Conservation (phyloP, 345 rosid species). For the Citrus reticulata region DNA sequence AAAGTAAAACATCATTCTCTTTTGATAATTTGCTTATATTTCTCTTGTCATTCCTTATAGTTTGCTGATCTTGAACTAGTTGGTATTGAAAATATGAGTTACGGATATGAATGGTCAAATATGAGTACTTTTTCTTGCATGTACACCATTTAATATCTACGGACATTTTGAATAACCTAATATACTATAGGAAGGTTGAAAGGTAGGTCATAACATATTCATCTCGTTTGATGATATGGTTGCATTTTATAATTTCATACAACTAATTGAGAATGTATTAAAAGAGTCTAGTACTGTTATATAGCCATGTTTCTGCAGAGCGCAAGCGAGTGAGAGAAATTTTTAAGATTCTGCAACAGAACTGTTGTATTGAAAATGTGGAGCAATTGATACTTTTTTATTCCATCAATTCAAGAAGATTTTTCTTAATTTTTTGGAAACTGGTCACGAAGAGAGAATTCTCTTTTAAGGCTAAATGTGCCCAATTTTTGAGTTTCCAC, state of each 20-base stretch:
- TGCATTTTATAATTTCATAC: background rate
- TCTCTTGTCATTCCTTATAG: background rate
- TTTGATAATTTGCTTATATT: background rate
- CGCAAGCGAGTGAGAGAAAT: background rate
- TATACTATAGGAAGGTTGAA: background rate
- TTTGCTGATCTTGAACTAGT: background rate
- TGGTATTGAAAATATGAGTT: background rate
- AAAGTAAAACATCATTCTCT: conserved; percentile 35
- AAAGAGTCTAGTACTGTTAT: background rate
- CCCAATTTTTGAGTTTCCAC: background rate
- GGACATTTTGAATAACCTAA: background rate
- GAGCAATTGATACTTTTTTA: background rate
- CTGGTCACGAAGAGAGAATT: background rate
- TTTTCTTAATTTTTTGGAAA: background rate
- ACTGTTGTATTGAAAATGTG: background rate
- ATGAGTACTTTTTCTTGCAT: background rate
- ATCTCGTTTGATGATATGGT: background rate
- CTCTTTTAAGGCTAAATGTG: background rate
- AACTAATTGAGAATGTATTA: background rate
- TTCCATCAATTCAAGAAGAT: background rate
- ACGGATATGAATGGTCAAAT: background rate
- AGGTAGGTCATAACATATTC: background rate
- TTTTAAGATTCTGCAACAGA: background rate
- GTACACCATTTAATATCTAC: no score
- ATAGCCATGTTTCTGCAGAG: background rate